Evolutionary conservation across 2,329 filamentous ascomycete species (phyloP).

Genomic region (Paecilomyces variotii): DNA sequence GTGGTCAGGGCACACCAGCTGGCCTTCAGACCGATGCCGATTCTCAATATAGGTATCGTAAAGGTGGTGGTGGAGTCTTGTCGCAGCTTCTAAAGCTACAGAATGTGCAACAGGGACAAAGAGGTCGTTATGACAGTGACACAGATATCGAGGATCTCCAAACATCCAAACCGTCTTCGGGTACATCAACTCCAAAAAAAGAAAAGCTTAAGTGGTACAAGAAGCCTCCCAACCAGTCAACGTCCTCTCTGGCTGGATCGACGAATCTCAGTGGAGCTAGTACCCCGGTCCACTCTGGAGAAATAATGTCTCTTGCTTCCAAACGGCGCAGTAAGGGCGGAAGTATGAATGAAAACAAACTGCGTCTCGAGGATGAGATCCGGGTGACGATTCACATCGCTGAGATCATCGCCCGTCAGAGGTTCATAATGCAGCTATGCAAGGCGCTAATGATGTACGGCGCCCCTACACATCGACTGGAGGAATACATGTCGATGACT

Average conservation of each 20-base stretch:
- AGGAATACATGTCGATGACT: slow-evolving; percentile 83
- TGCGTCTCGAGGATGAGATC: slow-evolving; percentile 39
- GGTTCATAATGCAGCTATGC: slow-evolving; percentile 77
- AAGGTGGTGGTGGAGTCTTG: slow-evolving; percentile 51
- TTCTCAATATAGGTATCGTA: slow-evolving; percentile 15
- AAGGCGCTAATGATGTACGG: slow-evolving; percentile 81
- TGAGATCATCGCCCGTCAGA: slow-evolving; percentile 69
- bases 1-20: slow-evolving; percentile 22
- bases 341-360: slow-evolving; percentile 11
- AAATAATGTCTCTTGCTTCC: slow-evolving; percentile 14
- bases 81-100: slow-evolving; percentile 65
- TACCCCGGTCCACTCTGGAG: slow-evolving; percentile 18
- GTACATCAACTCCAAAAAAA: slow-evolving; percentile 24
- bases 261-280: slow-evolving; percentile 27
- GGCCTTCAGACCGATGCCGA: slow-evolving; percentile 9
- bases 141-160: slow-evolving; percentile 15
- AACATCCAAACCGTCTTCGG: slow-evolving; percentile 18
- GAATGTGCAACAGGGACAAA: slow-evolving; percentile 36
- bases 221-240: slow-evolving; percentile 28
- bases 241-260: slow-evolving; percentile 30
- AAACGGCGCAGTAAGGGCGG: slow-evolving; percentile 14
- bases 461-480: slow-evolving; percentile 80
- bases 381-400: slow-evolving; percentile 53
- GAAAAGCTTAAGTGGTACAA: slow-evolving; percentile 38
- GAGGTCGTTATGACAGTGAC: slow-evolving; percentile 14